A percentile compares a stretch with the other conserved stretches of the same genome.
Evolutionary conservation across 1,284 basidiomycete species (phyloP).

Genomic region (Cryptococcus sp.): DNA sequence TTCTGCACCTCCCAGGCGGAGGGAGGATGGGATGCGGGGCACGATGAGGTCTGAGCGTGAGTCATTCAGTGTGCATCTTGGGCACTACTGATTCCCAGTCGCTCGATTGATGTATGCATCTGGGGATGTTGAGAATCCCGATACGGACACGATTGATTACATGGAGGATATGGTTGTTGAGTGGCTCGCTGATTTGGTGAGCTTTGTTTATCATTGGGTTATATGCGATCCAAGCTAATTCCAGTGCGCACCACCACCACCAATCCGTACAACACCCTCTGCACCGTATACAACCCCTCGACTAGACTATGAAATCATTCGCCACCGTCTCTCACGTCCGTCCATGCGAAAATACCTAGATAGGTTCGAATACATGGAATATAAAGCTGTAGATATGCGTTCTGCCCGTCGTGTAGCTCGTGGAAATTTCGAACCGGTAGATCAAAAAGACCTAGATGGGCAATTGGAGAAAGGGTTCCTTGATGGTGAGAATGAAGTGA

Average conservation of each 20-base stretch:
- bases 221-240: neutral
- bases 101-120: constrained; percentile 42
- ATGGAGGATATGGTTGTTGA: constrained; percentile 42
- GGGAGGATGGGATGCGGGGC: constrained; percentile 35
- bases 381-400: constrained; percentile 26
- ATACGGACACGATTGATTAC: constrained; percentile 38
- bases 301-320: constrained; percentile 27
- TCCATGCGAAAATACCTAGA: constrained; percentile 35
- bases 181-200: constrained; percentile 38
- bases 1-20: neutral
- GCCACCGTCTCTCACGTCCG: constrained; percentile 31
- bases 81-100: constrained; percentile 13
- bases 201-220: neutral
- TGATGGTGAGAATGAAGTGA: constrained; percentile 13
- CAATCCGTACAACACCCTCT: constrained; percentile 19
- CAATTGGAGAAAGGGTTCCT: constrained; percentile 35
- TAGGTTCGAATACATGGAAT: constrained; percentile 41
- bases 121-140: constrained; percentile 39
- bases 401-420: neutral
- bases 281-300: constrained; percentile 18
- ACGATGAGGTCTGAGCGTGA: constrained; percentile 42
- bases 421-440: neutral
- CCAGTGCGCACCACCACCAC: constrained; percentile 32
- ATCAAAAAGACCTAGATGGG: constrained; percentile 26
- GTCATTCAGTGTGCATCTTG: constrained; percentile 6